These are phyloP conservation scores for Aspergillus sp. DNA, from an alignment of 2,329 filamentous ascomycete species.

Conservation along the genomic window DNA sequence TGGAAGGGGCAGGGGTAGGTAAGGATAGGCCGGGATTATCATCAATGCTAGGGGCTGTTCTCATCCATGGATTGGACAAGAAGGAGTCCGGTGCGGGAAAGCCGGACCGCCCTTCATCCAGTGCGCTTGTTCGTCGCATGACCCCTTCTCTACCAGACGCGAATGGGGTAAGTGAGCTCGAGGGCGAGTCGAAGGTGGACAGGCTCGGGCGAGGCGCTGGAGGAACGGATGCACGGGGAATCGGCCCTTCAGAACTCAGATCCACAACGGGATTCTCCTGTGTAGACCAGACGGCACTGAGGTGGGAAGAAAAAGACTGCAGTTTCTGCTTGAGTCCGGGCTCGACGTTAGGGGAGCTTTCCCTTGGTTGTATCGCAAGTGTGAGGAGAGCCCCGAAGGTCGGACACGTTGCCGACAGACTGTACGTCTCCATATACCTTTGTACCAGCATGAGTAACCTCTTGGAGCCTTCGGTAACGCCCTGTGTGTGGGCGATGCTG, in stretches of 20 bases:
- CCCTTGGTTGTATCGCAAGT: slow-evolving; percentile 25
- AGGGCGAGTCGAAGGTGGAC: slow-evolving; percentile 1
- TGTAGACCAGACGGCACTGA: slow-evolving; percentile 26
- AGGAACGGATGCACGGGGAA: background rate
- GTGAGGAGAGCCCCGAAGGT: slow-evolving; percentile 42
- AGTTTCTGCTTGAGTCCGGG: slow-evolving; percentile 26
- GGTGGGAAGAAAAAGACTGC: slow-evolving; percentile 26
- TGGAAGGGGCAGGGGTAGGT: slow-evolving; percentile 27
- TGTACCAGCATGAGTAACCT: slow-evolving; percentile 35
- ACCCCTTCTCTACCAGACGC: slow-evolving; percentile 1
- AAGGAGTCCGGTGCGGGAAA: slow-evolving; percentile 19
- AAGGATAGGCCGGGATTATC: slow-evolving; percentile 23
- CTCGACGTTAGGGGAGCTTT: slow-evolving; percentile 20
- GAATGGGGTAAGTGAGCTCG: slow-evolving; percentile 1
- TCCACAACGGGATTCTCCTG: slow-evolving; percentile 8
- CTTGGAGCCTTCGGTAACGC: slow-evolving; percentile 34
- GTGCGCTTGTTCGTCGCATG: slow-evolving; percentile 2
- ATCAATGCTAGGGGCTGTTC: slow-evolving; percentile 23
- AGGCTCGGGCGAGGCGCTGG: slow-evolving; percentile 3
- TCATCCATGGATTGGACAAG: slow-evolving; percentile 27
- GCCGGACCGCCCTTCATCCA: slow-evolving; percentile 9
- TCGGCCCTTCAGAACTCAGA: background rate
- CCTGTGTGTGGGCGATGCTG: slow-evolving; percentile 20
- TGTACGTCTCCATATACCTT: slow-evolving; percentile 39
- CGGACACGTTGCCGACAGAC: slow-evolving; percentile 37